These are phyloP conservation scores for Microdochium paspali DNA, from an alignment of 2,329 filamentous ascomycete species.

Conservation along the genomic window DNA sequence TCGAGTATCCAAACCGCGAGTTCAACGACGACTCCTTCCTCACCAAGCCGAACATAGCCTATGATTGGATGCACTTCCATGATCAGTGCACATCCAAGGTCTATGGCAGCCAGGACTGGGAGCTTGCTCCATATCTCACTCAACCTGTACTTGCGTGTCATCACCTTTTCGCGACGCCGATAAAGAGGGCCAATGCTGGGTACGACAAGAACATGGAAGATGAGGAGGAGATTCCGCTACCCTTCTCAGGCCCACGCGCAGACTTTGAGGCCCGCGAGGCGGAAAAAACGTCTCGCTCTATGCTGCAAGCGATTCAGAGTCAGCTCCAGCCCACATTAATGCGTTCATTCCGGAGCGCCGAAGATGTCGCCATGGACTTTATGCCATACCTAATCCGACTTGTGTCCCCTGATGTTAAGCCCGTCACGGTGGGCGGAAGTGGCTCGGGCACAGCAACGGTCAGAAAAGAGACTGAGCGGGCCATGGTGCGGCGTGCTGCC, in stretches of 20 bases:
- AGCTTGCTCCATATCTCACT: conserved; percentile 77
- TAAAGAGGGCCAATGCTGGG: conserved; percentile 31
- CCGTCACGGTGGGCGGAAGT: conserved; percentile 70
- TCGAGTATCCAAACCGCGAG: conserved; percentile 74
- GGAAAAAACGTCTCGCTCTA: conserved; percentile 66
- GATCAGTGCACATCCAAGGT: conserved; percentile 68
- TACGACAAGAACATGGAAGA: conserved; percentile 36
- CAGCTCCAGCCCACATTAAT: conserved; percentile 63
- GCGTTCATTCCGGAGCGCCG: conserved; percentile 69
- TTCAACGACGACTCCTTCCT: conserved; percentile 92
- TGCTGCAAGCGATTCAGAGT: conserved; percentile 64
- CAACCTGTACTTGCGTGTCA: conserved; percentile 87
- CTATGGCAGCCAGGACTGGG: conserved; percentile 84
- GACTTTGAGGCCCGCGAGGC: conserved; percentile 76
- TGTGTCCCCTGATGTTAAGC: conserved; percentile 82
- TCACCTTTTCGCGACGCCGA: conserved; percentile 73
- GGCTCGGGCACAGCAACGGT: conserved; percentile 70
- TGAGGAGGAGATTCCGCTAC: conserved; percentile 45
- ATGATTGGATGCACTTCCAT: conserved; percentile 69
- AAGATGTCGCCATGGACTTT: conserved; percentile 71
- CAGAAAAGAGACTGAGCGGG: conserved; percentile 74
- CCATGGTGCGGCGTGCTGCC: conserved; percentile 70
- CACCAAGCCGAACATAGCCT: conserved; percentile 67
- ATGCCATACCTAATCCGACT: conserved; percentile 78
- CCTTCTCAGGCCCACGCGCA: conserved; percentile 75